phyloP scores from a whole-genome alignment of 2,329 filamentous ascomycete genomes.

The Neodidymelliopsis sp. region DNA sequence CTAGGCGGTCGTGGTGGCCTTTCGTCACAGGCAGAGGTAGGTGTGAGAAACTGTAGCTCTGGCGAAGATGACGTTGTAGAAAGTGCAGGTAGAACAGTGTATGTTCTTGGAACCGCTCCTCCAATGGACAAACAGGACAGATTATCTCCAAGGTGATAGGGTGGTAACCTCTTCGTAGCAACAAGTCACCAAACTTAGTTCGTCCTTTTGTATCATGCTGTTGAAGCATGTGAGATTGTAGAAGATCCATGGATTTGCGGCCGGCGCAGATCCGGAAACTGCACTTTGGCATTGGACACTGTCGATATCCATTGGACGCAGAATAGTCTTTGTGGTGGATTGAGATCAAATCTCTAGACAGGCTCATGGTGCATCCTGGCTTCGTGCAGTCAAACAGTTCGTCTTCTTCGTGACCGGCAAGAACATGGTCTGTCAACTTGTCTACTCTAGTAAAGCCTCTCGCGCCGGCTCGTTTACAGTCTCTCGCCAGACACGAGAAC shows the following conservation, averaged over 20 bases:
- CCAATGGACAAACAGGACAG: conserved; percentile 15
- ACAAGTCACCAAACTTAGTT: not conserved
- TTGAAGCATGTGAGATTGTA: conserved; percentile 10
- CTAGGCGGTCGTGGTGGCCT: not conserved
- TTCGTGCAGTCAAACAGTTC: conserved; percentile 11
- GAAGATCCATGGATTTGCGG: not conserved
- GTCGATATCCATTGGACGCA: not conserved
- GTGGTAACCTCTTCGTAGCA: conserved; percentile 18
- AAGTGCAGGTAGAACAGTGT: conserved; percentile 13
- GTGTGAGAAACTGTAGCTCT: not conserved
- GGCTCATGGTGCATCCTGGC: not conserved
- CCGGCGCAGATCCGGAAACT: not conserved
- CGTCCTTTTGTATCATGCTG: conserved; percentile 15
- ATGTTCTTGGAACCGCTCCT: conserved; percentile 1
- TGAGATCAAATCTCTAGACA: conserved; percentile 5
- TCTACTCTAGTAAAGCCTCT: conserved; percentile 19
- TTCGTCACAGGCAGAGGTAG: not conserved
- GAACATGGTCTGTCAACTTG: conserved; percentile 24
- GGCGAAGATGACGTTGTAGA: not conserved
- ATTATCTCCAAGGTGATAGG: not conserved
- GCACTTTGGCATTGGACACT: conserved; percentile 15
- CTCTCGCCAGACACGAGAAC: conserved; percentile 10
- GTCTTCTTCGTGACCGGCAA: conserved; percentile 21
- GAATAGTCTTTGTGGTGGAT: conserved; percentile 3
- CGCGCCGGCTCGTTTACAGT: too few relatives aligned